Percentiles rank a stretch among this genome's conserved stretches.
phyloP scores from a whole-genome alignment of 2,329 filamentous ascomycete species.

The Colletotrichum destructivum region DNA sequence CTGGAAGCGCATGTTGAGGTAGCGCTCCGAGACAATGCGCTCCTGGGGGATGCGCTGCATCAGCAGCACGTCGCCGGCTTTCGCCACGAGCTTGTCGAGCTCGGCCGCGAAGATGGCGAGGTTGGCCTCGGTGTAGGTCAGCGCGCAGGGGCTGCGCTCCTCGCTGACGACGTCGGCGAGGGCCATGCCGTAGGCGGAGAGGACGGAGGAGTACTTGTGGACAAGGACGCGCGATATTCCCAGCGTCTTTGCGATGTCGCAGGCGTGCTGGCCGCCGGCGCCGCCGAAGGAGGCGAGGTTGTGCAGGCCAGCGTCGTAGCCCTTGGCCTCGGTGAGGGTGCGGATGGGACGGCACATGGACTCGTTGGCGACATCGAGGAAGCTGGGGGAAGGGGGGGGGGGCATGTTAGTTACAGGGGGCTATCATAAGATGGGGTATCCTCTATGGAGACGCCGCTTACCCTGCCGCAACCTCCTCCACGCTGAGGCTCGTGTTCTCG shows the following conservation, averaged over 20 bases:
- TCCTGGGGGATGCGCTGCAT: conserved; percentile 32
- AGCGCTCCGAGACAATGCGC: conserved; percentile 49
- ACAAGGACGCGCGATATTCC: conserved; percentile 56
- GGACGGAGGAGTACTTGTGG: conserved; percentile 50
- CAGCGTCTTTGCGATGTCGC: conserved; percentile 54
- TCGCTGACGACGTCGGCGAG: conserved; percentile 55
- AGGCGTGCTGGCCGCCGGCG: conserved; percentile 58
- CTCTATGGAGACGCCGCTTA: neutral
- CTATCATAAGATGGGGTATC: neutral
- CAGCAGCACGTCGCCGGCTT: conserved; percentile 56
- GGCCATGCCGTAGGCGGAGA: conserved; percentile 60
- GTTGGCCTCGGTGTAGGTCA: conserved; percentile 42
- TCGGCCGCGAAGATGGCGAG: conserved; percentile 44
- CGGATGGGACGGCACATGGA: conserved; percentile 55
- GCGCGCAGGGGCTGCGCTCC: conserved; percentile 50
- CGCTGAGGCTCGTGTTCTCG: conserved; percentile 45
- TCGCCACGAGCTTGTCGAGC: conserved; percentile 48
- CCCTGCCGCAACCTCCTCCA: conserved; percentile 66
- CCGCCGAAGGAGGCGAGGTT: conserved; percentile 55
- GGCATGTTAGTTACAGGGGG: neutral
- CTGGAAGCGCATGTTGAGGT: conserved; percentile 61
- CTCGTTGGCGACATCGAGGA: conserved; percentile 54
- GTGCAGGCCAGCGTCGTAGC: conserved; percentile 53
- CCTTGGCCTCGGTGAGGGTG: conserved; percentile 53
- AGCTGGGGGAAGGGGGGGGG: conserved; percentile 40